Conservation (phyloP, 139 green algal species). For the Chlamydomonas sp. region DNA sequence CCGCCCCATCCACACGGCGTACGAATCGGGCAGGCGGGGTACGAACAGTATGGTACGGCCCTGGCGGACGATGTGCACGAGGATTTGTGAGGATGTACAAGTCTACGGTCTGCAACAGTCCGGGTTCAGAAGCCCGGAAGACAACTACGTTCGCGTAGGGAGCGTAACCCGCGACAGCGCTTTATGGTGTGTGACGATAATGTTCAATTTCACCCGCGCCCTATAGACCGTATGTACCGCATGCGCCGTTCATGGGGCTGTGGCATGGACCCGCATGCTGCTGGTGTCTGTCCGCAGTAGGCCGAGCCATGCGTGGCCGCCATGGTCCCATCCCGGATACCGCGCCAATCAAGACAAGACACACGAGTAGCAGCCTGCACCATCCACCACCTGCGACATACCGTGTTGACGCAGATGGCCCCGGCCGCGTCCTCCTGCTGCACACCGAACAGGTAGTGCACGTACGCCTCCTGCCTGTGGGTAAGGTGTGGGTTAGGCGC, state of each 20-base stretch:
- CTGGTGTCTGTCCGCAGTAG: too few relatives aligned
- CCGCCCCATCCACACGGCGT: conserved; percentile 89
- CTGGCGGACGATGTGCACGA: conserved; percentile 28
- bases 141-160: background rate
- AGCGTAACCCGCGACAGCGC: background rate
- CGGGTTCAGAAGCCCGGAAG: background rate
- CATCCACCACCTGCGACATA: conserved; percentile 5
- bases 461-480: conserved; percentile 86
- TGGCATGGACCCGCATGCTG: too few relatives aligned
- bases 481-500: background rate
- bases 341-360: background rate
- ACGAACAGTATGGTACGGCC: conserved; percentile 79
- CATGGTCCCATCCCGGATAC: background rate
- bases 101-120: background rate
- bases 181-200: background rate
- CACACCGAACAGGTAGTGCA: conserved; percentile 95
- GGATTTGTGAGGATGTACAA: background rate
- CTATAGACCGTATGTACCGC: background rate
- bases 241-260: too few relatives aligned
- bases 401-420: conserved; percentile 69
- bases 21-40: conserved; percentile 75
- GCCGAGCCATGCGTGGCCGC: background rate
- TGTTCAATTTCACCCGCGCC: background rate
- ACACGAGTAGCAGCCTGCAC: background rate
- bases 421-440: conserved; percentile 81